Percentiles rank a stretch among this genome's conserved stretches.
These are phyloP conservation scores for Stereocaulon alpinum DNA, from an alignment of 495 filamentous ascomycete species.

Conservation along the genomic window DNA sequence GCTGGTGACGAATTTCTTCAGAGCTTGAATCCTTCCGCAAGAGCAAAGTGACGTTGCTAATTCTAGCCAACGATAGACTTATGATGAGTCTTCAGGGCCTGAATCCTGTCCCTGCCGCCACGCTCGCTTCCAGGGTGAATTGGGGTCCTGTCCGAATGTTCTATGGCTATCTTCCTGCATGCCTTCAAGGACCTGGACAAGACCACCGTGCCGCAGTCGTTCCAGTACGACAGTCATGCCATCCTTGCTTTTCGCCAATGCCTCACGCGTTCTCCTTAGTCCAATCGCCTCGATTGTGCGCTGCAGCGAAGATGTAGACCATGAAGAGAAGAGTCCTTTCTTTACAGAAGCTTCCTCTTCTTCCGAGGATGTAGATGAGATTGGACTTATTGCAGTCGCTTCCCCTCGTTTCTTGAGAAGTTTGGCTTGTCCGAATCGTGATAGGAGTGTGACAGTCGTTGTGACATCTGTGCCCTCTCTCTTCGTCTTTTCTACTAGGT, in stretches of 20 bases:
- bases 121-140: constrained; percentile 32
- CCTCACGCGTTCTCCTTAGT: constrained; percentile 69
- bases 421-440: constrained; percentile 65
- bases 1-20: not conserved
- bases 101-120: constrained; percentile 34
- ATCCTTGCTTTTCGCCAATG: constrained; percentile 77
- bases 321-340: constrained; percentile 54
- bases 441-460: constrained; percentile 77
- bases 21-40: constrained; percentile 10
- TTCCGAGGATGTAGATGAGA: constrained; percentile 14
- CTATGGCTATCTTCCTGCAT: constrained; percentile 60
- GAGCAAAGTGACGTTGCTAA: not conserved
- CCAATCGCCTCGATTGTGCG: constrained; percentile 84
- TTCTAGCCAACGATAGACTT: too few relatives aligned
- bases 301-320: constrained; percentile 75
- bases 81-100: not conserved
- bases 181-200: constrained; percentile 77
- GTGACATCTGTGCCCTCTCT: constrained; percentile 67
- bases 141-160: constrained; percentile 35
- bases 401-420: constrained; percentile 41
- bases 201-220: constrained; percentile 67
- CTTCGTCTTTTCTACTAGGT: constrained; percentile 30
- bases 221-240: constrained; percentile 94
- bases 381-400: constrained; percentile 18
- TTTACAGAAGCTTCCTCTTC: constrained; percentile 46